Evolutionary conservation across 805 yeast species (phyloP), one percentile per base, ranked within the genome.

Genomic region (Jamesozyma hellenica): DNA sequence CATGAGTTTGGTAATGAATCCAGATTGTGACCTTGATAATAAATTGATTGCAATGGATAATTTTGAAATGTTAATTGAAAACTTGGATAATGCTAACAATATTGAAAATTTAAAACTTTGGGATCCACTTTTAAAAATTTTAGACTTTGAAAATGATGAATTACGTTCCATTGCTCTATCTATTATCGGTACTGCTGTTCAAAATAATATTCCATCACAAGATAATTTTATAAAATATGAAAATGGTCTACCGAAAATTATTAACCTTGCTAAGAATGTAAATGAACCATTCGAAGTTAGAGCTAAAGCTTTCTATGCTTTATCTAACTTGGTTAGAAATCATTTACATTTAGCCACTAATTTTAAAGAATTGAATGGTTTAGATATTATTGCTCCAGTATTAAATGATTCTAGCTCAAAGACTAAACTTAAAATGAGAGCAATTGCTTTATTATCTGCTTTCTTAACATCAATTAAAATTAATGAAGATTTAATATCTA

Each of bases 1-100:
- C 26, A 74, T 88, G 56, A 53, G 58, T 5, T 77, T 82, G 9
- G 75, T 82, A 4, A 53, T 63, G 2, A 68, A 74, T 51, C 72
- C 75, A 6, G 81, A 77, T 35, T 75, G 77, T 3, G 72, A 72
- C 7, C 50, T 73, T 17, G 90, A 82, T 31, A 70, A 71, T 50
- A 82, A 81, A 50, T 67, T 79, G 38, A 72, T 74, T 8, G 95
- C 96, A 0, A 72, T 87, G 44, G 96, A 90, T 48, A 85, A 86
- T 58, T 82, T 90, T 53, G 96, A 90, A 58, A 86, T 88, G 90
- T 67, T 90, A 38, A 80, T 92, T 36, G 97, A 90, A 56, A 87
- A 87, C 53, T 62, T 90, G 44, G 97, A 92, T 60, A 92, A 92
- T 59, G 97, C 97, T 18, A 88, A 90, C 62, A 86, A 86, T 53